These are phyloP conservation scores for Acmispon strigosus DNA, from an alignment of 306 rosid species.

Conservation along the genomic window DNA sequence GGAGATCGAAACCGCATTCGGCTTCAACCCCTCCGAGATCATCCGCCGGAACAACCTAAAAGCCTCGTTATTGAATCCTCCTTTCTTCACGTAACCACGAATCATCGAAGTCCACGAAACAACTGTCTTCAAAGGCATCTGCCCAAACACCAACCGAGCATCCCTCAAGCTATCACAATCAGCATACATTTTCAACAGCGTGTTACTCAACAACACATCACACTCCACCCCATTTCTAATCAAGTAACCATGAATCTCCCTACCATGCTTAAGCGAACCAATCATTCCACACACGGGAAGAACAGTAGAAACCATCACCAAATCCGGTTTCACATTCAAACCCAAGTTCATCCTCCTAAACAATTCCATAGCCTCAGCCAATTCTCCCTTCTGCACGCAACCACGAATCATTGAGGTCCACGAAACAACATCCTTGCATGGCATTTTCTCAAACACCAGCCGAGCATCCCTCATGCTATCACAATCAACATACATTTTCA, in stretches of 20 bases:
- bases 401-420: constrained; percentile 55
- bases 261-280: constrained; percentile 38
- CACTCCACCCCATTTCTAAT: not conserved
- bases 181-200: constrained; percentile 59
- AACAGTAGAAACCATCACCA: constrained; percentile 37
- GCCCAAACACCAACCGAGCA: constrained; percentile 40
- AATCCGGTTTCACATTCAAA: constrained; percentile 33
- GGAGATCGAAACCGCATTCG: constrained; percentile 37
- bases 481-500: constrained; percentile 67
- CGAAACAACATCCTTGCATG: constrained; percentile 46
- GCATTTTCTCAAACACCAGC: constrained; percentile 43
- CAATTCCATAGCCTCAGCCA: constrained; percentile 53
- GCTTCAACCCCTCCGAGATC: constrained; percentile 42
- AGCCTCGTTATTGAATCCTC: constrained; percentile 51
- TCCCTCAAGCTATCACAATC: constrained; percentile 45
- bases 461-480: constrained; percentile 41
- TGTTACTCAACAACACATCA: constrained; percentile 51
- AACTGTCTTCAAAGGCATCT: constrained; percentile 46
- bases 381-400: constrained; percentile 48
- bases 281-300: constrained; percentile 57
- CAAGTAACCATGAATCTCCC: not conserved
- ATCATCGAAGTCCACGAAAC: constrained; percentile 61
- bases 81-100: constrained; percentile 44
- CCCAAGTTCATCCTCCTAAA: constrained; percentile 53
- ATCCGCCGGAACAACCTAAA: constrained; percentile 51